phyloP scores from a whole-genome alignment of 1,139 yeast genomes.

The Diutina scorzettiae region DNA sequence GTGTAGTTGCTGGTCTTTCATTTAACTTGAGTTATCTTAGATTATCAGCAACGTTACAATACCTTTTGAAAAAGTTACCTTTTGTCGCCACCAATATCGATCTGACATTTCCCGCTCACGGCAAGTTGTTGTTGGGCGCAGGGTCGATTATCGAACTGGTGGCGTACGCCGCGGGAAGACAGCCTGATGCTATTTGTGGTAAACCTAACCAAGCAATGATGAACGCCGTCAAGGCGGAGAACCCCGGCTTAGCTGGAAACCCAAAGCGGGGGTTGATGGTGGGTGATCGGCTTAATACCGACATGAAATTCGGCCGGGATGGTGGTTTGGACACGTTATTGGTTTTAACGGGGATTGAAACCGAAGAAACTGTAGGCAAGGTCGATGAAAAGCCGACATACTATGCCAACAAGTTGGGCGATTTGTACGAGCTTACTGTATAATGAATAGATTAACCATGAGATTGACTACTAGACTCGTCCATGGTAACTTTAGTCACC shows the following conservation, averaged over 20 bases:
- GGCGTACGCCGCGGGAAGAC: slow-evolving; percentile 64
- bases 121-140: slow-evolving; percentile 83
- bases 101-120: slow-evolving; percentile 86
- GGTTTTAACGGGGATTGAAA: slow-evolving; percentile 86
- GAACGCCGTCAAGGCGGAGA: slow-evolving; percentile 72
- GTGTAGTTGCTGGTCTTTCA: slow-evolving; percentile 84
- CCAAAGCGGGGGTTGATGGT: slow-evolving; percentile 74
- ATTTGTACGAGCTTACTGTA: slow-evolving; percentile 41
- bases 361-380: slow-evolving; percentile 44
- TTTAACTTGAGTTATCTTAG: slow-evolving; percentile 67
- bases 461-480: too few species aligned
- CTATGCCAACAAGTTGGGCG: slow-evolving; percentile 67
- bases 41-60: slow-evolving; percentile 71
- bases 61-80: slow-evolving; percentile 47
- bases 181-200: slow-evolving; percentile 63
- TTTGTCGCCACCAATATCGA: slow-evolving; percentile 95
- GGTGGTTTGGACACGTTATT: slow-evolving; percentile 78
- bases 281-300: slow-evolving; percentile 93
- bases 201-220: slow-evolving; percentile 87
- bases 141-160: slow-evolving; percentile 82
- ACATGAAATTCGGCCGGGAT: slow-evolving; percentile 79
- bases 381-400: slow-evolving; percentile 48
- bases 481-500: too few species aligned
- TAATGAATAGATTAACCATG: background rate
- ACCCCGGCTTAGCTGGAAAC: slow-evolving; percentile 33